Percentiles rank a stretch among this genome's conserved stretches.
Conservation (phyloP, 495 filamentous ascomycete genomes). For the Darksidea phi region DNA sequence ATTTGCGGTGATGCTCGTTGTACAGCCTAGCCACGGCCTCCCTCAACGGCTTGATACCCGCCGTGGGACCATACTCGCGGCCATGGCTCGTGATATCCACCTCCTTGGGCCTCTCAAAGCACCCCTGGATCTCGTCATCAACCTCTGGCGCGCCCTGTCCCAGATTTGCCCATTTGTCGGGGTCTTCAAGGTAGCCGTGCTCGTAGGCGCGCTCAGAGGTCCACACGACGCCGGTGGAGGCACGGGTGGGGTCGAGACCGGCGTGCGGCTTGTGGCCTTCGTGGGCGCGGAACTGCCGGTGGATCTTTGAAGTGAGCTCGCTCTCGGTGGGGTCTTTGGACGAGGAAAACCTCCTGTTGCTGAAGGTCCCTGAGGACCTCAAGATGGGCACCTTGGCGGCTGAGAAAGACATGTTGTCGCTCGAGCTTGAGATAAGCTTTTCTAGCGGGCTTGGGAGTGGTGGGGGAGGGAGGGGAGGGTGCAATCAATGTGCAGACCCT, state of each 20-base stretch:
- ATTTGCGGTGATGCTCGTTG: conserved; percentile 86
- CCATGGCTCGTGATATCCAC: conserved; percentile 74
- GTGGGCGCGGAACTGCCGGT: conserved; percentile 82
- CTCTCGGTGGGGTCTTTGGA: conserved; percentile 35
- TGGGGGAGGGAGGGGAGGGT: not conserved
- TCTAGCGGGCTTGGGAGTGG: not conserved
- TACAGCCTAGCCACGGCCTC: conserved; percentile 90
- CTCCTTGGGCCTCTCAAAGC: conserved; percentile 78
- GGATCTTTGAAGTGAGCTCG: conserved; percentile 75
- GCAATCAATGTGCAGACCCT: not conserved
- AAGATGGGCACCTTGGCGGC: conserved; percentile 17
- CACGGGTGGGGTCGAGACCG: conserved; percentile 79
- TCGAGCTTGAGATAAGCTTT: conserved; percentile 12
- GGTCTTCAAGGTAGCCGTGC: conserved; percentile 66
- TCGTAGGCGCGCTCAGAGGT: conserved; percentile 46
- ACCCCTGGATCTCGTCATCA: conserved; percentile 87
- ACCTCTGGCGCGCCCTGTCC: conserved; percentile 95
- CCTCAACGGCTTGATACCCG: conserved; percentile 86
- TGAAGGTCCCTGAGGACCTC: conserved; percentile 20
- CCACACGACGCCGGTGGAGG: conserved; percentile 52
- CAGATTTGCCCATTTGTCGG: conserved; percentile 83
- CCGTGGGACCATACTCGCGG: conserved; percentile 89
- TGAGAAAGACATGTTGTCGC: conserved; percentile 31
- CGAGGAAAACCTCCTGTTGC: conserved; percentile 35
- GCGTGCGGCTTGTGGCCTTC: conserved; percentile 87